Evolutionary conservation across 805 yeast species (phyloP).

Genomic region (Saccharomycopsis olivae): DNA sequence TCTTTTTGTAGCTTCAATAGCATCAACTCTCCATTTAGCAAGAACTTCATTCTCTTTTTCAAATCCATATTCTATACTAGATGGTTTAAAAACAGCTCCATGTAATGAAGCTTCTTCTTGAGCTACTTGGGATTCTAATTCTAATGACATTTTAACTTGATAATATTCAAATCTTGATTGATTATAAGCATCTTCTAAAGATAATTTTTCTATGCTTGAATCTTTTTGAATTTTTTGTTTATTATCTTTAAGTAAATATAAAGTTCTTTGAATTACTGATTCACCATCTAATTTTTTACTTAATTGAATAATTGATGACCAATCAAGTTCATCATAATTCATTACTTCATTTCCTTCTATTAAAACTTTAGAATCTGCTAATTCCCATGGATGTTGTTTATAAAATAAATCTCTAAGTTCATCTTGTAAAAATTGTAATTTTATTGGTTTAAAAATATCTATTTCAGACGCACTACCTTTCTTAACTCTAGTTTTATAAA

Average conservation of each 20-base stretch:
- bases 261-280: constrained; percentile 66
- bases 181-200: constrained; percentile 63
- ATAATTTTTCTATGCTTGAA: constrained; percentile 21
- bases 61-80: constrained; percentile 58
- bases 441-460: constrained; percentile 40
- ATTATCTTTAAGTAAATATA: constrained; percentile 38
- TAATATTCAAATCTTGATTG: constrained; percentile 84
- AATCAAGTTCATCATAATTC: constrained; percentile 46
- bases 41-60: constrained; percentile 61
- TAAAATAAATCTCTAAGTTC: constrained; percentile 72
- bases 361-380: constrained; percentile 77
- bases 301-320: constrained; percentile 71
- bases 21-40: constrained; percentile 64
- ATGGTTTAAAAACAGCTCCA: constrained; percentile 62
- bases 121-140: constrained; percentile 58
- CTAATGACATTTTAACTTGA: constrained; percentile 73
- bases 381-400: constrained; percentile 96
- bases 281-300: constrained; percentile 81
- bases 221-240: constrained; percentile 16
- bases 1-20: constrained; percentile 47
- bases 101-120: constrained; percentile 79
- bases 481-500: constrained; percentile 39
- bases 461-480: constrained; percentile 21
- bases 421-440: constrained; percentile 61
- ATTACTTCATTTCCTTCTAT: constrained; percentile 59